phyloP scores from a whole-genome alignment of 495 filamentous ascomycete species.

The Trichocladium antarcticum region DNA sequence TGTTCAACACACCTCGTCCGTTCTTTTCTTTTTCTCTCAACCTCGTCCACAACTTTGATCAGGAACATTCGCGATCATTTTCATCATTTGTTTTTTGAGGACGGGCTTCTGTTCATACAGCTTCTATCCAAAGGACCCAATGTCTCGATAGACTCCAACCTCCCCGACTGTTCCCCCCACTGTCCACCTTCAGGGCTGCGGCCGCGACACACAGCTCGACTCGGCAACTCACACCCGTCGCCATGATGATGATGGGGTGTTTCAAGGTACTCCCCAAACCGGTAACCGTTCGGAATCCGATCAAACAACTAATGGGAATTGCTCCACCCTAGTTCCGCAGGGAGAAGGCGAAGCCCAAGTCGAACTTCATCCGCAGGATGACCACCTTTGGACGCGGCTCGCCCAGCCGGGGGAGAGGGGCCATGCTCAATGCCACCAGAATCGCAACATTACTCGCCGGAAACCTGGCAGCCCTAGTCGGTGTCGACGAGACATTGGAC shows the following conservation, averaged over 20 bases:
- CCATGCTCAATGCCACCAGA: slow-evolving; percentile 14
- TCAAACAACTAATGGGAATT: neutral
- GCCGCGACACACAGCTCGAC: neutral
- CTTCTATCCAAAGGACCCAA: neutral
- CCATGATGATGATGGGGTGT: slow-evolving; percentile 11
- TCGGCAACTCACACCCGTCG: slow-evolving; percentile 7
- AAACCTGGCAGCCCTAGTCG: slow-evolving; percentile 9
- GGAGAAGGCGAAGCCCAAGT: slow-evolving; percentile 16
- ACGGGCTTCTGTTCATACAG: too few relatives aligned
- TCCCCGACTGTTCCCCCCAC: neutral
- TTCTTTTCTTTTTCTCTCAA: neutral
- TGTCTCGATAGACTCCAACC: slow-evolving; percentile 1
- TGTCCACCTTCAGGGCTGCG: slow-evolving; percentile 4
- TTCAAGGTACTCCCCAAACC: slow-evolving; percentile 14
- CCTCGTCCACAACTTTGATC: too few relatives aligned
- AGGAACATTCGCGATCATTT: too few relatives aligned
- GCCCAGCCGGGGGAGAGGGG: slow-evolving; percentile 13
- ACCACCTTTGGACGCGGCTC: slow-evolving; percentile 20
- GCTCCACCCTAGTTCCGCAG: slow-evolving; percentile 9
- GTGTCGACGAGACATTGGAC: neutral
- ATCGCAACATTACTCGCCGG: slow-evolving; percentile 14
- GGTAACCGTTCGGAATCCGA: too few relatives aligned
- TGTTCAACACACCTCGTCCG: neutral
- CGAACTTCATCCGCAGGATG: slow-evolving; percentile 23
- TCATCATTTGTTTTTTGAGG: too few relatives aligned